Evolutionary conservation across 805 yeast genomes (phyloP), one percentile per base, ranked within the genome.

Genomic region (Isabelozyma gotoi): DNA sequence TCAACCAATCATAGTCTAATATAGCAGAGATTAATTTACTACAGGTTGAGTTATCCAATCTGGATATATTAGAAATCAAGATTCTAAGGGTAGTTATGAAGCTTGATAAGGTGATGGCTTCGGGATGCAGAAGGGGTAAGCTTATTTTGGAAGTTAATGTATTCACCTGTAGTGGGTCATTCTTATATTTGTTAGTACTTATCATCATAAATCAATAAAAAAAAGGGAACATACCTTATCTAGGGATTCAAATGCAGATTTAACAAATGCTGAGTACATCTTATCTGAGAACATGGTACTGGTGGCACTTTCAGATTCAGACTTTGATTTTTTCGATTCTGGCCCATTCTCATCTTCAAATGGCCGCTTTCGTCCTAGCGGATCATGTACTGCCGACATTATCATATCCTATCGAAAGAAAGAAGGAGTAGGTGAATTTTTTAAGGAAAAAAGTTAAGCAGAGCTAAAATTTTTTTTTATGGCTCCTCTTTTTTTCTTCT

Each of bases 211-310:
- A 35, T 11, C 15, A 34, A 35, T 33, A 29, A 21, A 24, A 24
- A 24, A 24, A 24, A 24, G 8, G 29, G 10, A 5, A 68, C 29
- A 7, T 24, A 24, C 29, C 29, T 75, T 77, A 44, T 84, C 90
- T 55, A 86, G 68, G 41, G 84, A 77, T 39, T 82, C 86, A 49
- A 88, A 65, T 21, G 92, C 94, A 41, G 87, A 75, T 50, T 76
- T 75, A 29, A 86, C 80, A 55, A 77, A 77, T 36, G 69, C 57
- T 21, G 64, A 46, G 55, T 68, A 71, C 73, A 71, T 66, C 55
- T 63, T 62, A 39, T 65, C 72, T 33, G 71, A 62, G 46, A 68
- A 65, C 17, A 50, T 45, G 19, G 51, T 53, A 18, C 47, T 46
- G 29, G 47, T 38, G 11, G 44, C 42, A 10, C 12, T 10, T 24